Conservation (phyloP, 768 basidiomycete species). For the Phlebiopsis flavidoalba region DNA sequence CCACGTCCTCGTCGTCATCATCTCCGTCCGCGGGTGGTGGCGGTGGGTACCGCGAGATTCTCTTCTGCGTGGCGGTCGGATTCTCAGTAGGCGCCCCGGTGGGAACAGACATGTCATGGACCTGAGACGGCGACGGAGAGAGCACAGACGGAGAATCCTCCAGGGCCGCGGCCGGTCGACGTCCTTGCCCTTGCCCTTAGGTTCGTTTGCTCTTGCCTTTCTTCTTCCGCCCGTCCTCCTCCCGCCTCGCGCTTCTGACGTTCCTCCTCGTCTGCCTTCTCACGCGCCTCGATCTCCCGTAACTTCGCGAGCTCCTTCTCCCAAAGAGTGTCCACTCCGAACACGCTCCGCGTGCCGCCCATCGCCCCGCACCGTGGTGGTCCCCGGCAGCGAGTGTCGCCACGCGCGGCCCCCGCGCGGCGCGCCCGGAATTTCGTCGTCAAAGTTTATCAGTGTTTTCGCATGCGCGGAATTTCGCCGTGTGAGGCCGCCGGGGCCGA, state of each 20-base stretch:
- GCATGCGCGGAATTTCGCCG: conserved; percentile 47
- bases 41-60: conserved; percentile 24
- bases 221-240: conserved; percentile 36
- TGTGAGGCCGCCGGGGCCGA: conserved; percentile 23
- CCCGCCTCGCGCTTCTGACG: conserved; percentile 40
- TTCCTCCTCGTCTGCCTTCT: conserved; percentile 53
- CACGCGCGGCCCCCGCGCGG: conserved; percentile 27
- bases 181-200: conserved; percentile 38
- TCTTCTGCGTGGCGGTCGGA: conserved; percentile 28
- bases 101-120: neutral
- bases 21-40: conserved; percentile 25
- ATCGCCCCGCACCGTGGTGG: conserved; percentile 12
- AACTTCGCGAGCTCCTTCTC: conserved; percentile 82
- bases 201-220: conserved; percentile 41
- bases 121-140: conserved; percentile 6
- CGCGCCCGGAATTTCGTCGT: conserved; percentile 38
- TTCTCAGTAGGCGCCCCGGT: conserved; percentile 6
- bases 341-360: conserved; percentile 62
- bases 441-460: conserved; percentile 67
- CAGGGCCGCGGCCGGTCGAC: neutral
- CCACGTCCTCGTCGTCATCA: conserved; percentile 46
- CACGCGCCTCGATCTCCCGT: conserved; percentile 66
- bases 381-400: conserved; percentile 23
- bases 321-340: conserved; percentile 93
- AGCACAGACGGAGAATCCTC: neutral